phyloP scores from a whole-genome alignment of 768 basidiomycete species.

The Psilocybe cubensis region DNA sequence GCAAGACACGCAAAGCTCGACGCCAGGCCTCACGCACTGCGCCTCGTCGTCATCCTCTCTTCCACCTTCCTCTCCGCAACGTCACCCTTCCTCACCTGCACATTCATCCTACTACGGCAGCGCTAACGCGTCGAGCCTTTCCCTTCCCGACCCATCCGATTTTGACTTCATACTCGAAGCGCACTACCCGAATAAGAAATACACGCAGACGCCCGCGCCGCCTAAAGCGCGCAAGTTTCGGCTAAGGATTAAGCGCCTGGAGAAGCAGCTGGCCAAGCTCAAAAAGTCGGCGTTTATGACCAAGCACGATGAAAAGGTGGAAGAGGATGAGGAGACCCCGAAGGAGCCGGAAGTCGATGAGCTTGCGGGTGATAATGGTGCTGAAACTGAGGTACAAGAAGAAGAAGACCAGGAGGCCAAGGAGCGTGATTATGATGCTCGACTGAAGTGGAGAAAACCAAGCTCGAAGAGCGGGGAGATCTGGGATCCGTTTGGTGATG shows the following conservation, averaged over 20 bases:
- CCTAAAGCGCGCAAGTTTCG: slow-evolving; percentile 38
- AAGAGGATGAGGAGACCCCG: slow-evolving; percentile 11
- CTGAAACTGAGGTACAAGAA: not conserved
- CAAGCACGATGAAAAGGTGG: slow-evolving; percentile 28
- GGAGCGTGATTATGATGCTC: not conserved
- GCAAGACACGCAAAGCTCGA: slow-evolving; percentile 16
- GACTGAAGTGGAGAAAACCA: slow-evolving; percentile 3
- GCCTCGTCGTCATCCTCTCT: slow-evolving; percentile 14
- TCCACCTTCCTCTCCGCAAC: slow-evolving; percentile 19
- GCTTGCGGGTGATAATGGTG: not conserved
- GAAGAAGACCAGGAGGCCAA: not conserved
- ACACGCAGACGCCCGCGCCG: slow-evolving; percentile 47
- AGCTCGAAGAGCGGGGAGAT: slow-evolving; percentile 17
- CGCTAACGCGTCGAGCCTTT: slow-evolving; percentile 12
- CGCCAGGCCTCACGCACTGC: slow-evolving; percentile 23
- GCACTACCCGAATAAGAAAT: slow-evolving; percentile 30
- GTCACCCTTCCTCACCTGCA: slow-evolving; percentile 9
- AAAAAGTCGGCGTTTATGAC: slow-evolving; percentile 36
- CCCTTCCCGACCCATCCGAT: slow-evolving; percentile 13
- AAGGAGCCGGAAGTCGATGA: not conserved
- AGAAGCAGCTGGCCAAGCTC: slow-evolving; percentile 30
- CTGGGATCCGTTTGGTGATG: slow-evolving; percentile 35
- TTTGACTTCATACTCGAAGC: slow-evolving; percentile 13
- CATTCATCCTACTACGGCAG: slow-evolving; percentile 1
- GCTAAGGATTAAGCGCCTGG: slow-evolving; percentile 31